Conservation (phyloP, 106 monocot species). For the Phalaenopsis equestris region DNA sequence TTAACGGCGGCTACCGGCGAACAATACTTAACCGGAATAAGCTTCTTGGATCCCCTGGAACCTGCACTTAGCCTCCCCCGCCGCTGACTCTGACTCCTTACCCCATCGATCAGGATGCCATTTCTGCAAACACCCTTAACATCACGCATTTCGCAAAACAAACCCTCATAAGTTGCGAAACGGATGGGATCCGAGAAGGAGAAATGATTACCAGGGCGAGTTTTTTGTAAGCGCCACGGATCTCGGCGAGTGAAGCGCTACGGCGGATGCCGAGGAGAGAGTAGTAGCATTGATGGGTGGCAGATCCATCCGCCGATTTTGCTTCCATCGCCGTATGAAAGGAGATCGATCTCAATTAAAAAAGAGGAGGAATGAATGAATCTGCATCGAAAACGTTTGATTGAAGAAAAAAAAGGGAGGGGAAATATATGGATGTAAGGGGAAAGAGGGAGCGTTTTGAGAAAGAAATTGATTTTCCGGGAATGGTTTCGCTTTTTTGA, state of each 20-base stretch:
- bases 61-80: constrained; percentile 60
- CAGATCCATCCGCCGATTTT: constrained; percentile 18
- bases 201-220: constrained; percentile 45
- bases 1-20: not conserved
- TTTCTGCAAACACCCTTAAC: constrained; percentile 29
- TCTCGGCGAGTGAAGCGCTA: constrained; percentile 60
- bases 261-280: constrained; percentile 63
- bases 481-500: not conserved
- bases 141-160: not conserved
- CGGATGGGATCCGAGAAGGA: not conserved
- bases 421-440: not conserved
- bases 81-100: constrained; percentile 38
- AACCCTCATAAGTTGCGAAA: not conserved
- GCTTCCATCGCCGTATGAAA: constrained; percentile 8
- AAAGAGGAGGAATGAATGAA: not conserved
- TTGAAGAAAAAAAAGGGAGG: not conserved
- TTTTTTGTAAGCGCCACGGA: constrained; percentile 75
- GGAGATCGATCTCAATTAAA: no score
- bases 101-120: constrained; percentile 90
- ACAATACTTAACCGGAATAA: constrained; percentile 57
- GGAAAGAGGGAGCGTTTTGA: not conserved
- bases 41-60: constrained; percentile 93
- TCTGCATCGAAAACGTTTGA: not conserved
- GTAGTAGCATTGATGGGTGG: constrained; percentile 54
- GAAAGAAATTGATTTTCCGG: not conserved